Evolutionary conservation across 768 basidiomycete species (phyloP).

Genomic region (Scleroderma bovista): DNA sequence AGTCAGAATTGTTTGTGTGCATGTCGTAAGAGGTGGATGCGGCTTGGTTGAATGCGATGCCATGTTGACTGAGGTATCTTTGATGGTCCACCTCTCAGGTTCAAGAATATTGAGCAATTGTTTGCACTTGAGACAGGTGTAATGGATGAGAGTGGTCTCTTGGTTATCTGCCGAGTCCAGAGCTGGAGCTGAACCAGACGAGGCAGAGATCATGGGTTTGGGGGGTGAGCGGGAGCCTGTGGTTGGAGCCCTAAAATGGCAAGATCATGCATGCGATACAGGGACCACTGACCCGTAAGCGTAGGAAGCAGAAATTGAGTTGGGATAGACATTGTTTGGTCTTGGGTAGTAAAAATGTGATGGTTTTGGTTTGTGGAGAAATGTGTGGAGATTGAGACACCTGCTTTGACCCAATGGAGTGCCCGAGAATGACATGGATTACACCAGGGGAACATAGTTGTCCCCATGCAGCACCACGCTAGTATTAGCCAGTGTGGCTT

Average conservation of each 20-base stretch:
- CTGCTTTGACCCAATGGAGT: conserved; percentile 82
- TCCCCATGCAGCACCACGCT: too few relatives aligned
- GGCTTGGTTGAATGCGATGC: conserved; percentile 78
- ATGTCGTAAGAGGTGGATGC: conserved; percentile 41
- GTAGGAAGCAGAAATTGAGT: conserved; percentile 54
- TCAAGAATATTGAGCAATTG: conserved; percentile 33
- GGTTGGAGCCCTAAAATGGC: conserved; percentile 46
- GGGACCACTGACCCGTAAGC: conserved; percentile 55
- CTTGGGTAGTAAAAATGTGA: conserved; percentile 21
- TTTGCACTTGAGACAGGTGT: conserved; percentile 43
- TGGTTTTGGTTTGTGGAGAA: conserved; percentile 55
- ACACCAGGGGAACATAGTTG: too few relatives aligned
- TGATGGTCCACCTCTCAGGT: conserved; percentile 67
- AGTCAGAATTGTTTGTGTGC: conserved; percentile 48
- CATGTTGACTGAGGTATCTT: conserved; percentile 84
- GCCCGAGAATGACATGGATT: conserved; percentile 86
- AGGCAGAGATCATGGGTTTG: conserved; percentile 39
- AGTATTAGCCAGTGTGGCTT: too few relatives aligned
- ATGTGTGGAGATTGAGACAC: conserved; percentile 76
- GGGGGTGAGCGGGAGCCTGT: conserved; percentile 54
- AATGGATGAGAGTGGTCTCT: conserved; percentile 41
- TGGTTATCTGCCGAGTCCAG: conserved; percentile 41
- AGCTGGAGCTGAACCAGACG: conserved; percentile 25
- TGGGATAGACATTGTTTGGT: conserved; percentile 15
- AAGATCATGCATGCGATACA: conserved; percentile 10